A percentile compares a stretch with the other conserved stretches of the same genome.
Evolutionary conservation across 1,139 yeast species (phyloP).

Genomic region (Hansenula sp.): DNA sequence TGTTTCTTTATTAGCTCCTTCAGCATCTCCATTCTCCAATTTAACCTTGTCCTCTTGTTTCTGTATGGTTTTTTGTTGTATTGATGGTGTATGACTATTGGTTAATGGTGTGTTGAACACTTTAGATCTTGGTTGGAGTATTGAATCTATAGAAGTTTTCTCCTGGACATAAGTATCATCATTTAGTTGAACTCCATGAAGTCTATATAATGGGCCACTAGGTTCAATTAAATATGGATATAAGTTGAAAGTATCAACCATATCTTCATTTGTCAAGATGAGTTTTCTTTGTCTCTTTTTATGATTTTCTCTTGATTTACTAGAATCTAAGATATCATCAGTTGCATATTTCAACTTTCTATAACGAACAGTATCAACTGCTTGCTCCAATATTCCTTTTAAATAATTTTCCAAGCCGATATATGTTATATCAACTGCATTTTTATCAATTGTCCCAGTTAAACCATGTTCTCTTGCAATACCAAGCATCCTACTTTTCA

Average conservation of each 20-base stretch:
- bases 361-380: conserved; percentile 67
- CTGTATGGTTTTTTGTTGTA: conserved; percentile 3
- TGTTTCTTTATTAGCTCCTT: background rate
- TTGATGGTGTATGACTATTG: conserved; percentile 2
- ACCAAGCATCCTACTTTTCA: conserved; percentile 71
- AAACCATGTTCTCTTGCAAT: conserved; percentile 89
- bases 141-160: conserved; percentile 41
- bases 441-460: conserved; percentile 72
- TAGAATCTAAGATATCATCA: conserved; percentile 31
- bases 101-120: conserved; percentile 4
- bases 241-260: conserved; percentile 57
- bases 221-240: conserved; percentile 69
- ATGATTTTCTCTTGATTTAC: conserved; percentile 13
- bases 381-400: conserved; percentile 67
- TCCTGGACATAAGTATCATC: conserved; percentile 49
- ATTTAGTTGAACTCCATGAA: conserved; percentile 48
- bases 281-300: conserved; percentile 25
- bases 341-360: conserved; percentile 50
- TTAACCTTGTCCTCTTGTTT: background rate
- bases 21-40: background rate
- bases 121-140: conserved; percentile 21
- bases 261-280: conserved; percentile 61
- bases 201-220: conserved; percentile 51
- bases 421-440: conserved; percentile 70
- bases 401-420: conserved; percentile 79